phyloP scores from a whole-genome alignment of 1,284 basidiomycete species.

The Tilletia caries region DNA sequence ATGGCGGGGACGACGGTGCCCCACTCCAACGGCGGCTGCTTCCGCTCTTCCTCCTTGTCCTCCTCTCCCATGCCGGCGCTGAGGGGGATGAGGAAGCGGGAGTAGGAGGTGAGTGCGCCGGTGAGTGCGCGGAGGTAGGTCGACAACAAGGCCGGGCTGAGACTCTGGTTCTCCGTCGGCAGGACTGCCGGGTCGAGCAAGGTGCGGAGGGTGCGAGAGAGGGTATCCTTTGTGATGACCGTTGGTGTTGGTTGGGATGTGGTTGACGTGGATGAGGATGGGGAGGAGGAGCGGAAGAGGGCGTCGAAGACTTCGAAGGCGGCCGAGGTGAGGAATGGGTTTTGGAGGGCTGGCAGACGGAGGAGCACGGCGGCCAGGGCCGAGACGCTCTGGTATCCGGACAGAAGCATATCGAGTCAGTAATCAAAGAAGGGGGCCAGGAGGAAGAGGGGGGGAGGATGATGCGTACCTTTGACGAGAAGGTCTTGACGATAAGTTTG shows the following conservation, averaged over 20 bases:
- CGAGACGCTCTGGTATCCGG: slow-evolving; percentile 17
- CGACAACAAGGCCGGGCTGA: slow-evolving; percentile 29
- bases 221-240: slow-evolving; percentile 7
- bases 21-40: neutral
- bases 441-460: neutral
- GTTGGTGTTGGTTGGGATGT: slow-evolving; percentile 19
- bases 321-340: slow-evolving; percentile 48
- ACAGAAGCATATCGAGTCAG: neutral
- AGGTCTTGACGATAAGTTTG: slow-evolving; percentile 34
- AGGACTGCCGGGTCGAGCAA: slow-evolving; percentile 34
- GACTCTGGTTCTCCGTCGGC: slow-evolving; percentile 41
- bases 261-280: slow-evolving; percentile 16
- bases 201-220: slow-evolving; percentile 32
- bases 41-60: neutral
- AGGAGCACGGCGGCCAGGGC: slow-evolving; percentile 33
- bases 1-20: neutral
- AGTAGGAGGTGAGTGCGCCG: slow-evolving; percentile 44
- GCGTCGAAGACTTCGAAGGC: slow-evolving; percentile 50
- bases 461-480: slow-evolving; percentile 29
- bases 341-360: slow-evolving; percentile 42
- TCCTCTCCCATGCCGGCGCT: neutral
- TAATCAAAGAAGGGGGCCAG: neutral
- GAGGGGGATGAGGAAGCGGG: slow-evolving; percentile 30
- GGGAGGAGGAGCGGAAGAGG: slow-evolving; percentile 38
- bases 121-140: slow-evolving; percentile 48